Percentiles rank a stretch among this genome's conserved stretches.
These are phyloP conservation scores for Leccinellum albellum DNA, from an alignment of 768 basidiomycete genomes.

Conservation along the genomic window DNA sequence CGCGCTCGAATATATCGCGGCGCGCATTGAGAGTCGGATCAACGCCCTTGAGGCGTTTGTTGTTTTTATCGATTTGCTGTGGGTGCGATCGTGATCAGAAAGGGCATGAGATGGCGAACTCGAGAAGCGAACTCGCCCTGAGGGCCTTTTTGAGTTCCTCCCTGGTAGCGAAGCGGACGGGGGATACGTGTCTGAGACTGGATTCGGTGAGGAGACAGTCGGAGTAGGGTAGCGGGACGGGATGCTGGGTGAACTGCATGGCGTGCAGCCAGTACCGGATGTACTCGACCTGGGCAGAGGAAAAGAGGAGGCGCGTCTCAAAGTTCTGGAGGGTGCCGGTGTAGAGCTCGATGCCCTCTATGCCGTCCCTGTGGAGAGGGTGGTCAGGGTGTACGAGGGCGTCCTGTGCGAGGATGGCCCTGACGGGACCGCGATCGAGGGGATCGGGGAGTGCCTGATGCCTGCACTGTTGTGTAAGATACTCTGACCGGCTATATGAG, in stretches of 20 bases:
- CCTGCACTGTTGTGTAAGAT: constrained; percentile 37
- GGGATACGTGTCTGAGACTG: constrained; percentile 55
- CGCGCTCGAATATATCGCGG: constrained; percentile 64
- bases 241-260: constrained; percentile 58
- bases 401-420: constrained; percentile 70
- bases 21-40: constrained; percentile 52
- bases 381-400: constrained; percentile 67
- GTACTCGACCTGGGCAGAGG: constrained; percentile 83
- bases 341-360: constrained; percentile 67
- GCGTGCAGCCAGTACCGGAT: constrained; percentile 79
- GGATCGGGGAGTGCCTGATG: constrained; percentile 49
- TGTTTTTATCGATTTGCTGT: constrained; percentile 75
- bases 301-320: constrained; percentile 76
- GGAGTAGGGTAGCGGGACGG: constrained; percentile 72
- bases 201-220: constrained; percentile 66
- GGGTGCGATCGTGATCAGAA: not conserved
- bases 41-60: constrained; percentile 68
- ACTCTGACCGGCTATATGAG: not conserved
- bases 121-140: constrained; percentile 42
- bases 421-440: constrained; percentile 60
- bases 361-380: constrained; percentile 62
- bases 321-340: constrained; percentile 73
- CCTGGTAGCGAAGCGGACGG: constrained; percentile 53
- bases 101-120: not conserved
- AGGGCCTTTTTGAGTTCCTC: constrained; percentile 52